phyloP scores from a whole-genome alignment of 768 basidiomycete genomes.

The Russula olivacea region DNA sequence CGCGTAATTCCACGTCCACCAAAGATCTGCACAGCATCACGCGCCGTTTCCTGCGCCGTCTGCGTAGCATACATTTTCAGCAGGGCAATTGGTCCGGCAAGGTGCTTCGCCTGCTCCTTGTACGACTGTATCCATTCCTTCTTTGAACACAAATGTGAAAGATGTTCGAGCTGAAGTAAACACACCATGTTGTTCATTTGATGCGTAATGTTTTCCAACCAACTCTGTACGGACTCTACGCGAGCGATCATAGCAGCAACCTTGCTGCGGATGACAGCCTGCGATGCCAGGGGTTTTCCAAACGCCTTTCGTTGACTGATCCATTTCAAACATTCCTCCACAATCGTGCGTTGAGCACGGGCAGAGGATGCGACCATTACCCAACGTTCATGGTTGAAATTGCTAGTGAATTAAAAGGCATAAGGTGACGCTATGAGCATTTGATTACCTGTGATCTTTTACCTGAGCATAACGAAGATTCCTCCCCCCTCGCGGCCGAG shows the following conservation, averaged over 20 bases:
- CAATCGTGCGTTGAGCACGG: constrained; percentile 54
- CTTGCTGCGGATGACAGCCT: constrained; percentile 84
- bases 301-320: constrained; percentile 84
- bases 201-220: constrained; percentile 81
- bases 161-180: constrained; percentile 9
- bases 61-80: constrained; percentile 75
- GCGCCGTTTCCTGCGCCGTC: constrained; percentile 71
- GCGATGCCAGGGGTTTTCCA: constrained; percentile 77
- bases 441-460: background rate
- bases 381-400: constrained; percentile 96
- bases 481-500: constrained; percentile 77
- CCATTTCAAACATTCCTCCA: constrained; percentile 92
- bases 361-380: constrained; percentile 77
- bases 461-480: constrained; percentile 57
- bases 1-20: constrained; percentile 82
- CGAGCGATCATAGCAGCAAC: constrained; percentile 86
- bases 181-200: constrained; percentile 81
- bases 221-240: constrained; percentile 73
- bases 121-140: constrained; percentile 41
- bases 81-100: constrained; percentile 77
- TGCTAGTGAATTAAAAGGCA: constrained; percentile 40
- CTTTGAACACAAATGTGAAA: constrained; percentile 29
- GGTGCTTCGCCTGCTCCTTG: constrained; percentile 61
- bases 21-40: constrained; percentile 81
- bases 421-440: background rate